Evolutionary conservation across 2,329 filamentous ascomycete species (phyloP), one percentile per base, ranked within the genome.

Genomic region (Botrytis tulipae): DNA sequence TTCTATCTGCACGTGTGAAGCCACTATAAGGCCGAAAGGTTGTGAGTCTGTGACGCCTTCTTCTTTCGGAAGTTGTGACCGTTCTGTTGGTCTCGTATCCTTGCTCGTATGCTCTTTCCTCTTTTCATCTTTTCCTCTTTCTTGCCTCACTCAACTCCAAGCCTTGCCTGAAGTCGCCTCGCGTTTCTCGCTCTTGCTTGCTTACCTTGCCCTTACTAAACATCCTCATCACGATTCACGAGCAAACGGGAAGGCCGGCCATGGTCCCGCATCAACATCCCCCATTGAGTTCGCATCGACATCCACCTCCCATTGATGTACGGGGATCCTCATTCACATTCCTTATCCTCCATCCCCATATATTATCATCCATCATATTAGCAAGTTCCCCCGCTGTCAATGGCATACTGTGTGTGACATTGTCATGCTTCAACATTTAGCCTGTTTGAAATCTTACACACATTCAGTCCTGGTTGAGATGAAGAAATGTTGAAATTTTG

Each of bases 1-100:
- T 29, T 29, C n/a, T 4, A 51, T 51, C 63, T 67, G 46, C 63
- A 51, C 32, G 44, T 67, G 44, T 67, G 32, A 66, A 66, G 63
- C 44, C 63, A 67, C 44, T 32, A 67, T 67, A 37, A 25, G 63
- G 63, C 63, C 63, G 63, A 67, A 67, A 67, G 22, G 8, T 25
- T 20, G 35, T 12, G 35, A 37, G 14, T 2, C 16, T 20, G 35
- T 12, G 35, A 37, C 63, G 37, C 63, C 46, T 67, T 54, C 63
- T 67, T 54, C 20, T 29, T 67, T 29, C 5, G 65, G 65, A 67
- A 67, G 46, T 67, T 67, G n/a, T 67, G 46, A 67, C 65, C 32
- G 44, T 40, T 48, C 25, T 9, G 7, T 37, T 67, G 63, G 32
- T 51, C n/a, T 67, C 44, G 9, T 6, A 67, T 37, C 44, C 63